Evolutionary conservation across 306 rosid genomes (phyloP).

Genomic region (Trichosanthes truncata): DNA sequence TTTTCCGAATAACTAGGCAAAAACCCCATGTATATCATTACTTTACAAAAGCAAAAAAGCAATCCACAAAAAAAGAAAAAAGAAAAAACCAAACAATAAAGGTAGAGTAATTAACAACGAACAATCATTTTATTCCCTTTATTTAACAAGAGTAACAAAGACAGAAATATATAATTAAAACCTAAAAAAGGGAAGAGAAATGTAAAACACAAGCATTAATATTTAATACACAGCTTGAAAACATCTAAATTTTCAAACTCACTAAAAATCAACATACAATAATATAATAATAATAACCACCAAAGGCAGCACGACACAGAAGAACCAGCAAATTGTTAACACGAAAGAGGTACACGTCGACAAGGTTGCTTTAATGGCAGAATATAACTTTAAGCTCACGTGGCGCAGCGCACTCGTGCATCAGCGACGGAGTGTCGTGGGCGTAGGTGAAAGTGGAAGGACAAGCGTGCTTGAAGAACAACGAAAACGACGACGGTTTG

Average conservation of each 20-base stretch:
- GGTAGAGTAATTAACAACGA: too few relatives aligned
- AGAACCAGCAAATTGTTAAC: too few relatives aligned
- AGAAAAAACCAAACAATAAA: too few relatives aligned
- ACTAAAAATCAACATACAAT: not conserved
- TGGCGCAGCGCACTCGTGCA: slow-evolving; percentile 85
- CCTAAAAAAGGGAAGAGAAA: too few relatives aligned
- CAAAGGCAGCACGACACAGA: not conserved
- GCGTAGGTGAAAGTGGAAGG: slow-evolving; percentile 63
- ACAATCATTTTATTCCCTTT: not conserved
- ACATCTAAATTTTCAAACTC: not conserved
- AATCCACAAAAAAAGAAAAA: too few relatives aligned
- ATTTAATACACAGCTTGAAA: not conserved
- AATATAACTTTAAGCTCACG: slow-evolving; percentile 88
- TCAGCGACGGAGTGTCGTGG: slow-evolving; percentile 61
- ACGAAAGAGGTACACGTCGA: not conserved
- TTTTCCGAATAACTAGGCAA: too few relatives aligned
- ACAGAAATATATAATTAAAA: too few relatives aligned
- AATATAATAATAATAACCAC: not conserved
- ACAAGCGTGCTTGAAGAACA: slow-evolving; percentile 64
- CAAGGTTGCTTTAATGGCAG: slow-evolving; percentile 37
- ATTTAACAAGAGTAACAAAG: not conserved
- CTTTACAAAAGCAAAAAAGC: too few relatives aligned
- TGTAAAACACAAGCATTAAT: too few relatives aligned
- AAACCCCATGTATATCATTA: too few relatives aligned
- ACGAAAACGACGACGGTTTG: slow-evolving; percentile 33